A percentile compares a stretch with the other conserved stretches of the same genome.
phyloP scores from a whole-genome alignment of 495 filamentous ascomycete species.

The Glonium stellatum region DNA sequence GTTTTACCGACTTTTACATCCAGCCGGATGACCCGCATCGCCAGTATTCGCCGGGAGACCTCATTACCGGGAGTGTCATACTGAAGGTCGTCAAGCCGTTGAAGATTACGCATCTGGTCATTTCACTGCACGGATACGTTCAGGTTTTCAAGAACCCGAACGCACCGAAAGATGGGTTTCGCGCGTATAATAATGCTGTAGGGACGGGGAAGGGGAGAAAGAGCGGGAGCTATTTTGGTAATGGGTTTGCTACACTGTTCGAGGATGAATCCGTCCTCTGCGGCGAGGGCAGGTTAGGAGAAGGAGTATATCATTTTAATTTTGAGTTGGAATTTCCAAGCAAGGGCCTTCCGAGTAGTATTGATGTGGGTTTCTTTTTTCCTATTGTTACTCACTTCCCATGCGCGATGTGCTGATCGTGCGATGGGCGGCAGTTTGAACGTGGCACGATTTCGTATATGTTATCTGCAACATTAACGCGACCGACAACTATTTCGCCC shows the following conservation, averaged over 20 bases:
- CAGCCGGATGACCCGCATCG: conserved; percentile 80
- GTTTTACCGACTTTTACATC: conserved; percentile 75
- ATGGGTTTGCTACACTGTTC: conserved; percentile 79
- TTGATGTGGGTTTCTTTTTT: conserved; percentile 61
- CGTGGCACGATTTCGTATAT: conserved; percentile 87
- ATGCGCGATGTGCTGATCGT: background rate
- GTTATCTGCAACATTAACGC: conserved; percentile 80
- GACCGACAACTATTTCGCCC: conserved; percentile 78
- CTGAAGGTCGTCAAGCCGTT: conserved; percentile 74
- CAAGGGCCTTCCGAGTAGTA: conserved; percentile 81
- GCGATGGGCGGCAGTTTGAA: conserved; percentile 64
- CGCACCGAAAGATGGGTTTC: conserved; percentile 52
- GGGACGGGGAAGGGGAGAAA: conserved; percentile 50
- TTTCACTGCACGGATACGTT: conserved; percentile 80
- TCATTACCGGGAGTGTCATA: conserved; percentile 65
- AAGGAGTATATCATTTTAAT: conserved; percentile 83
- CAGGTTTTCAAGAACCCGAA: conserved; percentile 76
- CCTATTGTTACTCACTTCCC: background rate
- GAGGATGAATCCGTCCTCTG: conserved; percentile 86
- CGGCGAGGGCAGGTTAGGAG: conserved; percentile 78
- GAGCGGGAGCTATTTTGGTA: conserved; percentile 64
- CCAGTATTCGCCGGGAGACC: conserved; percentile 65
- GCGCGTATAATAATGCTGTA: conserved; percentile 38
- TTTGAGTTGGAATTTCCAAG: conserved; percentile 78
- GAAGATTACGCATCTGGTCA: conserved; percentile 83